Conservation (phyloP, 23 red algal species). For the Cyanidium caldarium region DNA sequence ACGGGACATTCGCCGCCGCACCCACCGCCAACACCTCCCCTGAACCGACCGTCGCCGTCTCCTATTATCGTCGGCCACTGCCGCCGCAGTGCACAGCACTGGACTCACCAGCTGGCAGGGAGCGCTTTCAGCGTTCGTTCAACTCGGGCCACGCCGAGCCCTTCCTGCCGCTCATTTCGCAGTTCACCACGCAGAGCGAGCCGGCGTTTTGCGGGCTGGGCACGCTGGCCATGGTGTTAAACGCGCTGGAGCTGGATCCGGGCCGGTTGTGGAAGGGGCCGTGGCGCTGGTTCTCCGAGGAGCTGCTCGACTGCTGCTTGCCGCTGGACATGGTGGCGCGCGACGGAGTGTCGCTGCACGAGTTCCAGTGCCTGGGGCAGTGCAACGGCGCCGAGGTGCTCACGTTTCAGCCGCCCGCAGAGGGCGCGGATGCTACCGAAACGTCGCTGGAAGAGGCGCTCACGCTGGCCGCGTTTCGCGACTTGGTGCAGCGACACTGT, state of each 20-base stretch:
- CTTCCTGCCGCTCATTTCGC: conserved; percentile 37
- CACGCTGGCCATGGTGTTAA: conserved; percentile 34
- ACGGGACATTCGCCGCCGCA: no score
- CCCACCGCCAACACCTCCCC: no score
- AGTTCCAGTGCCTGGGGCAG: conserved; percentile 30
- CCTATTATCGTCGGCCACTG: conserved; percentile 42
- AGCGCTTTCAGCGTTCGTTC: conserved; percentile 18
- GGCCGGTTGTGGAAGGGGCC: conserved; percentile 49
- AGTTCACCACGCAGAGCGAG: conserved; percentile 36
- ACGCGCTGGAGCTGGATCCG: conserved; percentile 60
- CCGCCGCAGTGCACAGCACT: conserved; percentile 9
- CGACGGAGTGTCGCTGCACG: conserved; percentile 33
- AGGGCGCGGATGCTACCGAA: no score
- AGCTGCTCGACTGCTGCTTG: conserved; percentile 57
- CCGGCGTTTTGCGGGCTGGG: conserved; percentile 59
- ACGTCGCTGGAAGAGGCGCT: neutral
- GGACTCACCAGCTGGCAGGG: conserved; percentile 14
- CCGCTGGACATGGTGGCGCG: conserved; percentile 15
- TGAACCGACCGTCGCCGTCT: no score
- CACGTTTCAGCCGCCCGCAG: neutral
- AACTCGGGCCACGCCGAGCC: conserved; percentile 13
- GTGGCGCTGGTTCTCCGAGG: conserved; percentile 66
- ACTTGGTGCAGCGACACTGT: neutral
- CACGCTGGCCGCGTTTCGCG: neutral
- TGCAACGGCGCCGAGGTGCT: conserved; percentile 29